Evolutionary conservation across 2,329 filamentous ascomycete species (phyloP).

Genomic region (Grosmannia clavigera): DNA sequence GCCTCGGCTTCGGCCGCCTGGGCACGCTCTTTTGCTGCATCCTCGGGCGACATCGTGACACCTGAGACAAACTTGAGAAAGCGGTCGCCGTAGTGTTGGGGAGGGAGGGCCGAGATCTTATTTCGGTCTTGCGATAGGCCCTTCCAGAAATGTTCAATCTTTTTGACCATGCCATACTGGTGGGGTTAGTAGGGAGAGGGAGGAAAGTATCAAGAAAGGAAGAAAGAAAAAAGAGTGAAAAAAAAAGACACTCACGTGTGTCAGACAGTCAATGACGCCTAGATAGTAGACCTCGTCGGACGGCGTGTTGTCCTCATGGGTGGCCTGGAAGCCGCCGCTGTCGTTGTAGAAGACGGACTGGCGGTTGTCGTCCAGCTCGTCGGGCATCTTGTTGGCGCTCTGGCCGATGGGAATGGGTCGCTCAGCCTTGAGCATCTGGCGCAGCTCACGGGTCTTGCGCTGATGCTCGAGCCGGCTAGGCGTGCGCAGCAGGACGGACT

Average conservation of each 20-base stretch:
- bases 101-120: slow-evolving; percentile 86
- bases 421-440: slow-evolving; percentile 86
- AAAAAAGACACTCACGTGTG: slow-evolving; percentile 57
- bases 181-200: background rate
- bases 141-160: slow-evolving; percentile 95
- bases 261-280: slow-evolving; percentile 95
- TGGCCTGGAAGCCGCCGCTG: slow-evolving; percentile 85
- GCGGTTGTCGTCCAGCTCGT: slow-evolving; percentile 67
- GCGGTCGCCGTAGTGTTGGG: slow-evolving; percentile 81
- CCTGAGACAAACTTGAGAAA: slow-evolving; percentile 87
- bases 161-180: slow-evolving; percentile 88
- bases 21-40: slow-evolving; percentile 46
- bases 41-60: slow-evolving; percentile 82
- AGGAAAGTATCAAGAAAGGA: background rate
- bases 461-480: slow-evolving; percentile 88
- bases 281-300: slow-evolving; percentile 96
- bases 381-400: slow-evolving; percentile 74
- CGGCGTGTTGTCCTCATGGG: slow-evolving; percentile 73
- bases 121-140: slow-evolving; percentile 70
- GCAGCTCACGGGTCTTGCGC: slow-evolving; percentile 78
- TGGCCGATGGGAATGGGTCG: slow-evolving; percentile 87
- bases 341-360: slow-evolving; percentile 83
- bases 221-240: slow-evolving; percentile 14
- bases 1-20: slow-evolving; percentile 15
- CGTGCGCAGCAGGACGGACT: slow-evolving; percentile 65